Percentiles rank a stretch among this genome's conserved stretches.
phyloP scores from a whole-genome alignment of 2,329 filamentous ascomycete genomes.

The Penicillium sp. region DNA sequence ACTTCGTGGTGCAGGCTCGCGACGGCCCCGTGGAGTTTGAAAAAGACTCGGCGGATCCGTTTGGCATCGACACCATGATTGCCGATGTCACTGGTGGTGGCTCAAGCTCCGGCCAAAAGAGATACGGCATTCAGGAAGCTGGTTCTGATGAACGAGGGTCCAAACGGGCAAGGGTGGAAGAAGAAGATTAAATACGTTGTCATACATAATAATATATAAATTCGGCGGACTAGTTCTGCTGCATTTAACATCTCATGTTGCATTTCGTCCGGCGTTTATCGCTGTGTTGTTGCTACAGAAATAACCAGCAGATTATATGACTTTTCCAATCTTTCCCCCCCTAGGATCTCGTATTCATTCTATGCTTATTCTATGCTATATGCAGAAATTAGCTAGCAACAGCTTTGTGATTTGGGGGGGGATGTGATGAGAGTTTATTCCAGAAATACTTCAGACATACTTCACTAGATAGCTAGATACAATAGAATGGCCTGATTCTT shows the following conservation, averaged over 20 bases:
- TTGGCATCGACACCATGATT: constrained; percentile 92
- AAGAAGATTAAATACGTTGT: constrained; percentile 29
- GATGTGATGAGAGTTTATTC: too few relatives aligned
- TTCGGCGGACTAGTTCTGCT: background rate
- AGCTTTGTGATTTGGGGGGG: too few relatives aligned
- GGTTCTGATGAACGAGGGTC: constrained; percentile 63
- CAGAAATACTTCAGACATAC: too few relatives aligned
- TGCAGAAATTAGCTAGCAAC: too few relatives aligned
- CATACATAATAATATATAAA: background rate
- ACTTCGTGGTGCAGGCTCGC: constrained; percentile 52
- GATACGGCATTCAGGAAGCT: constrained; percentile 42
- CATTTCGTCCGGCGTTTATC: background rate
- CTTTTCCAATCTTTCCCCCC: too few relatives aligned
- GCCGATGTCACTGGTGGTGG: constrained; percentile 66
- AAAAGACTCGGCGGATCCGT: constrained; percentile 80
- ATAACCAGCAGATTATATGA: background rate
- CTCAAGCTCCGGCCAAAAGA: constrained; percentile 48
- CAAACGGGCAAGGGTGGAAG: constrained; percentile 72
- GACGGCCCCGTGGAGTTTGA: constrained; percentile 96
- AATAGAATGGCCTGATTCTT: too few relatives aligned
- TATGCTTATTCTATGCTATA: too few relatives aligned
- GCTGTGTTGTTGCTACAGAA: background rate
- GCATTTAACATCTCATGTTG: background rate
- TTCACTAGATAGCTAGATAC: too few relatives aligned
- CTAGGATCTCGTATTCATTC: too few relatives aligned